Evolutionary conservation across 2,329 filamentous ascomycete species (phyloP).

Genomic region (Setomelanomma holmii): DNA sequence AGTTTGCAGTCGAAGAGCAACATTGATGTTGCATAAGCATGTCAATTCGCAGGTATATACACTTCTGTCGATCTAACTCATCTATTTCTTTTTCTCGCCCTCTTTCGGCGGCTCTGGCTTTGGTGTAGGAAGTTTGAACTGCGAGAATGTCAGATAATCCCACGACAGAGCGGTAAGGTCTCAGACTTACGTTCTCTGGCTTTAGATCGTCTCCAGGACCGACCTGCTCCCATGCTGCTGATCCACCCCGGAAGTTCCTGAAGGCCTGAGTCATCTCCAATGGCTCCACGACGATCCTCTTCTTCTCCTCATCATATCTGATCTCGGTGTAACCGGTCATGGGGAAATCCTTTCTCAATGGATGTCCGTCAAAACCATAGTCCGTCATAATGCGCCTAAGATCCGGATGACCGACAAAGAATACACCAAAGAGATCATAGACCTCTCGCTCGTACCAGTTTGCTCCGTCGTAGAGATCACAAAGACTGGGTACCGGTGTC

Average conservation of each 20-base stretch:
- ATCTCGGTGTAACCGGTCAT: conserved; percentile 98
- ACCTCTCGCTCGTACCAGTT: conserved; percentile 99
- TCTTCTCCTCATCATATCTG: conserved; percentile 99
- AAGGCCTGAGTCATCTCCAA: conserved; percentile 97
- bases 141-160: conserved; percentile 8
- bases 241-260: conserved; percentile 95
- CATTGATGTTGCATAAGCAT: conserved; percentile 18
- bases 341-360: conserved; percentile 96
- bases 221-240: conserved; percentile 69
- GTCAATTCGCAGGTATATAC: conserved; percentile 49
- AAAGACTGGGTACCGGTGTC: conserved; percentile 88
- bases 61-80: conserved; percentile 37
- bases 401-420: conserved; percentile 95
- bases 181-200: conserved; percentile 66
- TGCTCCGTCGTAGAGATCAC: conserved; percentile 86
- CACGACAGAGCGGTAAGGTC: neutral
- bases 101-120: conserved; percentile 88
- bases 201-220: conserved; percentile 76
- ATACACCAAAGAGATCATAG: conserved; percentile 96
- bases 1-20: neutral
- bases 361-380: conserved; percentile 98
- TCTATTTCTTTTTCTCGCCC: conserved; percentile 90
- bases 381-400: conserved; percentile 98
- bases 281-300: conserved; percentile 97
- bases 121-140: conserved; percentile 93